Percentiles rank a stretch among this genome's conserved stretches.
phyloP scores from a whole-genome alignment of 805 yeast species.

The Cyberlindnera maclurae region DNA sequence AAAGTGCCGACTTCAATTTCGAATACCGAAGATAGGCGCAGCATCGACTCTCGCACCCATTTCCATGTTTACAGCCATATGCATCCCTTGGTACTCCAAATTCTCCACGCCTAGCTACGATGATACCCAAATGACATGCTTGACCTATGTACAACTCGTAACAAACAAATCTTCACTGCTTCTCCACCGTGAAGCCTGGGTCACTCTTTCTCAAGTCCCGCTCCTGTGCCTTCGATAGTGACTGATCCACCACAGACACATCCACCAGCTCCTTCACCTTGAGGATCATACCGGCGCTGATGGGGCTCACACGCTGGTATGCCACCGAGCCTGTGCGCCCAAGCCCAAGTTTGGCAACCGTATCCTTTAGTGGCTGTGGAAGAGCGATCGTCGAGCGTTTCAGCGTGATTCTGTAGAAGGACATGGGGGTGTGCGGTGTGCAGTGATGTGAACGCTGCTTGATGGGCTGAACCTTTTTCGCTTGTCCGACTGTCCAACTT shows the following conservation, averaged over 20 bases:
- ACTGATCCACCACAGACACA: conserved; percentile 62
- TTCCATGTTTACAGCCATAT: background rate
- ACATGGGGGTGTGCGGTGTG: too few relatives aligned
- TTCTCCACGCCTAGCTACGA: conserved; percentile 1
- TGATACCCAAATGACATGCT: conserved; percentile 8
- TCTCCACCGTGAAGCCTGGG: conserved; percentile 55
- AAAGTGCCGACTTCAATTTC: conserved; percentile 19
- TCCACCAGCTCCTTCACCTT: conserved; percentile 79
- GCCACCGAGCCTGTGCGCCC: conserved; percentile 64
- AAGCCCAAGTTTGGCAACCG: conserved; percentile 69
- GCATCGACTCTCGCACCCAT: background rate
- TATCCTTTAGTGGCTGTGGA: conserved; percentile 58
- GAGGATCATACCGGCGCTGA: conserved; percentile 79
- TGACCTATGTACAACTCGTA: background rate
- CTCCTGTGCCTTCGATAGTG: conserved; percentile 44
- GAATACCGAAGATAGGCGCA: conserved; percentile 5
- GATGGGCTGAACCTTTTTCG: background rate
- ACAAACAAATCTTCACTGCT: conserved; percentile 2
- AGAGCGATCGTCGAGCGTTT: conserved; percentile 79
- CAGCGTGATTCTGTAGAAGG: conserved; percentile 63
- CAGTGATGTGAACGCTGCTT: background rate
- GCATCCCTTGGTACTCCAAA: background rate
- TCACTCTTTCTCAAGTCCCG: conserved; percentile 45
- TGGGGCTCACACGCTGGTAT: conserved; percentile 67
- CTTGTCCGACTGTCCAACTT: background rate